phyloP scores from a whole-genome alignment of 1,284 basidiomycete species.

The Lignosus rhinocerotis region DNA sequence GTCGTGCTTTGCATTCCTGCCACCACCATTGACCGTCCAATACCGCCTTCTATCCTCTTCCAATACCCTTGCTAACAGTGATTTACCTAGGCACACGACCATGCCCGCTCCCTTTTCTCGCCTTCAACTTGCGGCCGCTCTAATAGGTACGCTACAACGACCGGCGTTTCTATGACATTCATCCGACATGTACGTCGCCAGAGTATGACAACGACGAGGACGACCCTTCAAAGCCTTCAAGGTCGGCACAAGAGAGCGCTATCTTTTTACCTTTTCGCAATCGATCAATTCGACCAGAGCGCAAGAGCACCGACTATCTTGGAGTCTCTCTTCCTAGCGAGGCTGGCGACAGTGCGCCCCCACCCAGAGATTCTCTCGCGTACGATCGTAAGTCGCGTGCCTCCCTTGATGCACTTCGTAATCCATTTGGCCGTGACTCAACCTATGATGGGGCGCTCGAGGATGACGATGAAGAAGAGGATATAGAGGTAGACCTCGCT shows the following conservation, averaged over 20 bases:
- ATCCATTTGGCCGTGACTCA: constrained; percentile 69
- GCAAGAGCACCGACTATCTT: constrained; percentile 64
- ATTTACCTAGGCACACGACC: neutral
- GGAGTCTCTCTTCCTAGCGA: constrained; percentile 66
- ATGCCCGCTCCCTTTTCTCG: constrained; percentile 63
- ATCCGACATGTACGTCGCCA: constrained; percentile 29
- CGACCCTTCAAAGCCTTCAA: constrained; percentile 56
- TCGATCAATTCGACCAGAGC: constrained; percentile 40
- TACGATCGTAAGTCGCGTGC: constrained; percentile 47
- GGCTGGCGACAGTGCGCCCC: constrained; percentile 43
- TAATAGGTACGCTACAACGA: constrained; percentile 55
- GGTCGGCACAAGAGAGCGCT: constrained; percentile 77
- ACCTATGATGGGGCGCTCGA: constrained; percentile 50
- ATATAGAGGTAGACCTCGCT: constrained; percentile 73
- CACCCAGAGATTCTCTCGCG: constrained; percentile 44
- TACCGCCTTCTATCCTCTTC: too few relatives aligned
- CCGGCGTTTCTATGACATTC: neutral
- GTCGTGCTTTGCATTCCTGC: too few relatives aligned
- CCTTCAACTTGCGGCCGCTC: constrained; percentile 75
- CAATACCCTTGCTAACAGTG: neutral
- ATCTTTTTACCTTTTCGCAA: constrained; percentile 74
- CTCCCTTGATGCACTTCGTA: constrained; percentile 64
- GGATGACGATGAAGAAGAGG: constrained; percentile 48
- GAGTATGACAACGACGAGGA: constrained; percentile 82
- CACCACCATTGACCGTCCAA: too few relatives aligned